Evolutionary conservation across 495 filamentous ascomycete genomes (phyloP).

Genomic region (Amphirosellinia nigrospora): DNA sequence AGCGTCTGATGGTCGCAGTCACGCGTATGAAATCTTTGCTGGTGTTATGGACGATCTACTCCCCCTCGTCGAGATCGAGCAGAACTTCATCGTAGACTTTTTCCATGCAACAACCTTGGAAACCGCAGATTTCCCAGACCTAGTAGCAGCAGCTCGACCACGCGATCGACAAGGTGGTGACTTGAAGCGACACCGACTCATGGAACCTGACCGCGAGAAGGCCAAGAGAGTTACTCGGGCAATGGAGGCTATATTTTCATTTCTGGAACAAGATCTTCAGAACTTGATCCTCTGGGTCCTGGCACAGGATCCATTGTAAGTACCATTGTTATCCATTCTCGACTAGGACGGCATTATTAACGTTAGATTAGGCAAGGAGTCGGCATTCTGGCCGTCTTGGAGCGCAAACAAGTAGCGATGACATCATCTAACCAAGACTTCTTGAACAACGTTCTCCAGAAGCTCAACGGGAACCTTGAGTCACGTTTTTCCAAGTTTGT

Average conservation of each 20-base stretch:
- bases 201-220: conserved; percentile 84
- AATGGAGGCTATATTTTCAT: conserved; percentile 87
- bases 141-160: conserved; percentile 68
- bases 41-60: conserved; percentile 79
- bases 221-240: conserved; percentile 77
- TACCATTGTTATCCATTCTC: conserved; percentile 25
- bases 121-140: conserved; percentile 79
- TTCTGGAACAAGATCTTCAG: conserved; percentile 79
- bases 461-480: conserved; percentile 76
- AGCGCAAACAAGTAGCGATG: conserved; percentile 74
- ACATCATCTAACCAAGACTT: conserved; percentile 93
- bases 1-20: conserved; percentile 66
- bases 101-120: conserved; percentile 86
- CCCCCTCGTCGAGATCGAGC: conserved; percentile 82
- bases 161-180: conserved; percentile 71
- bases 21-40: conserved; percentile 83
- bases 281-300: conserved; percentile 84
- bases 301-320: conserved; percentile 78
- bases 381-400: conserved; percentile 81
- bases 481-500: conserved; percentile 85
- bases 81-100: conserved; percentile 93
- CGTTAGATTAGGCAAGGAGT: conserved; percentile 73
- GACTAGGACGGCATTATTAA: conserved; percentile 24
- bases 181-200: conserved; percentile 70
- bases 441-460: conserved; percentile 77